phyloP scores from a whole-genome alignment of 148 eudicot species.

The Camellia lanceoleosa region DNA sequence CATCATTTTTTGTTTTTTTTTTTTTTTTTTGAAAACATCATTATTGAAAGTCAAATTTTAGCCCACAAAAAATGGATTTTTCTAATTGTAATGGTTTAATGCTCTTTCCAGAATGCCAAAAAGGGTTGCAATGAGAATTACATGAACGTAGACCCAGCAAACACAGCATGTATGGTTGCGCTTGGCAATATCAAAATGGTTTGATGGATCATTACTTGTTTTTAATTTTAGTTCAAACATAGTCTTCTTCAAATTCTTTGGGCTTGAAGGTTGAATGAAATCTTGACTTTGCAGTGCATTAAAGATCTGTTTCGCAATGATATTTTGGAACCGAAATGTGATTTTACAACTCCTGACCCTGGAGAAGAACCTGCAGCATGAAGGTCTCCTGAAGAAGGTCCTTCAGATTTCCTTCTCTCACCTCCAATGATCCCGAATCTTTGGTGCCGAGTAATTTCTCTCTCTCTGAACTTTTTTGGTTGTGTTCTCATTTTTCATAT shows the following conservation, averaged over 20 bases:
- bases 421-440: slow-evolving; percentile 2
- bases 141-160: slow-evolving; percentile 17
- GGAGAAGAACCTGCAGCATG: neutral
- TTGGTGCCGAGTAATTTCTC: slow-evolving; percentile 6
- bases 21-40: no score
- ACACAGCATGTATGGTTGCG: slow-evolving; percentile 21
- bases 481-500: no score
- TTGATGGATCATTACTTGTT: neutral
- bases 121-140: slow-evolving; percentile 25
- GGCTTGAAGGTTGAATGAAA: neutral
- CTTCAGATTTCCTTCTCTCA: slow-evolving; percentile 4
- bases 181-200: slow-evolving; percentile 19
- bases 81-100: neutral
- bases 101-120: slow-evolving; percentile 19
- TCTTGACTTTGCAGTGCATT: no score
- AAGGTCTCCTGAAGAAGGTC: slow-evolving; percentile 2
- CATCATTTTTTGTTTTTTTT: no score
- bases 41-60: neutral
- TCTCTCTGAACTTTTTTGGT: neutral
- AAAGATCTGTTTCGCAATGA: no score
- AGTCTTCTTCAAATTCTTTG: neutral
- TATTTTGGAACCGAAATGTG: no score
- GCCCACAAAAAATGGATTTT: neutral
- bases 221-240: neutral
- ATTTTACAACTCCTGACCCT: neutral